phyloP scores from a whole-genome alignment of 78 protist genomes.

The Polysphondylium violaceum region DNA sequence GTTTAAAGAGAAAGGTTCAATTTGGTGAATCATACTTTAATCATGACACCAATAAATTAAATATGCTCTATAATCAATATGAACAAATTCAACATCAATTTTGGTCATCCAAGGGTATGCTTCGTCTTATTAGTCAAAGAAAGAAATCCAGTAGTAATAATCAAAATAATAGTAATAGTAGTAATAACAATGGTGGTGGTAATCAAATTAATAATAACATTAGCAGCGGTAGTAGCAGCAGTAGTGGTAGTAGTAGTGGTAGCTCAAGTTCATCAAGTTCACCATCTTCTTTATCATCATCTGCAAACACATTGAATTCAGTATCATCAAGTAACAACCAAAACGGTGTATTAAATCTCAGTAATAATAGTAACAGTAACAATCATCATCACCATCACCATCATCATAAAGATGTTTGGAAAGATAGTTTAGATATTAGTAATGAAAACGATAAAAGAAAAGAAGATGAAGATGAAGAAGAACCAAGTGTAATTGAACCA shows the following conservation, averaged over 20 bases:
- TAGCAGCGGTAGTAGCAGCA: neutral
- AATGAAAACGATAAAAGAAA: too few relatives aligned
- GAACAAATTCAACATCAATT: constrained; percentile 77
- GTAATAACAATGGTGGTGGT: neutral
- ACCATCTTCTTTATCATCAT: too few relatives aligned
- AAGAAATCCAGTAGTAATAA: neutral
- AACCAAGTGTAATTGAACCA: neutral
- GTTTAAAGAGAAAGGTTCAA: constrained; percentile 47
- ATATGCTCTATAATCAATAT: constrained; percentile 52
- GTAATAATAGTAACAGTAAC: neutral
- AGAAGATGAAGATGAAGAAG: too few relatives aligned
- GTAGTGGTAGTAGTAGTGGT: neutral
- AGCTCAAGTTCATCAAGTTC: too few relatives aligned
- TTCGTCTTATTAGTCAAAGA: constrained; percentile 35
- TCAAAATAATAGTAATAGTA: neutral
- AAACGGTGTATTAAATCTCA: neutral
- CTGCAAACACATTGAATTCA: too few relatives aligned
- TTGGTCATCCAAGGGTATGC: constrained; percentile 79
- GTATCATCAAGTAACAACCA: neutral
- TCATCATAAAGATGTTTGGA: too few relatives aligned
- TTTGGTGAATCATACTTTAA: constrained; percentile 57
- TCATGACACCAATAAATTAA: constrained; percentile 22
- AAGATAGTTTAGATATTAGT: too few relatives aligned
- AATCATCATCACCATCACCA: too few relatives aligned
- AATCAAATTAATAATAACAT: neutral